A percentile compares a stretch with the other conserved stretches of the same genome.
Conservation (phyloP, 352 stramenopile genomes). For the Phytopythium vexans region DNA sequence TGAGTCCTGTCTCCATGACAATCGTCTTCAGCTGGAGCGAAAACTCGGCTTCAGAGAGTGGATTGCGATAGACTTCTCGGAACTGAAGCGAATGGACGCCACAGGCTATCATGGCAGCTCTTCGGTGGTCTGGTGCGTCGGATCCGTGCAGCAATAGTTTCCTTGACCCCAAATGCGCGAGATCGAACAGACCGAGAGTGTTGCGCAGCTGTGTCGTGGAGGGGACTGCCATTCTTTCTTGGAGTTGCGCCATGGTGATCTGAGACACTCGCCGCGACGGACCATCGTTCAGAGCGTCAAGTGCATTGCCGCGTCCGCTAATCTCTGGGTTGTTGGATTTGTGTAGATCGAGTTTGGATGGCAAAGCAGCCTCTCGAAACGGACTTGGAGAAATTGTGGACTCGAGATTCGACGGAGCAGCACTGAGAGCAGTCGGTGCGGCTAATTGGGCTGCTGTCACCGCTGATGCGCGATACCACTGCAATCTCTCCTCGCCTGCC, state of each 20-base stretch:
- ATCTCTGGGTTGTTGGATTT: too few relatives aligned
- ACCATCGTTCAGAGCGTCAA: too few relatives aligned
- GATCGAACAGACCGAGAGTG: slow-evolving; percentile 45
- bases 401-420: too few relatives aligned
- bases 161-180: slow-evolving; percentile 36
- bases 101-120: slow-evolving; percentile 46
- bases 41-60: slow-evolving; percentile 29
- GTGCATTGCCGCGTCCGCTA: too few relatives aligned
- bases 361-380: too few relatives aligned
- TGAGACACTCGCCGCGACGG: too few relatives aligned
- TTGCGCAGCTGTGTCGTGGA: slow-evolving; percentile 44
- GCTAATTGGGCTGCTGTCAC: slow-evolving; percentile 12
- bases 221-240: not conserved
- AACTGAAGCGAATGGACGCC: slow-evolving; percentile 54
- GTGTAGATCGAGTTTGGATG: too few relatives aligned
- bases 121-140: slow-evolving; percentile 35
- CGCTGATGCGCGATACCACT: slow-evolving; percentile 51
- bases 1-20: slow-evolving; percentile 46
- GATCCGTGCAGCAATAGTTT: slow-evolving; percentile 42
- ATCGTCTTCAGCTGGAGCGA: slow-evolving; percentile 42
- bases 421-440: too few relatives aligned
- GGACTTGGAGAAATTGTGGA: too few relatives aligned
- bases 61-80: slow-evolving; percentile 26
- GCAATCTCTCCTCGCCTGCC: slow-evolving; percentile 52
- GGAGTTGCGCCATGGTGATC: too few relatives aligned